phyloP scores from a whole-genome alignment of 169 alveolate genomes.

The Cryptosporidium sp. region DNA sequence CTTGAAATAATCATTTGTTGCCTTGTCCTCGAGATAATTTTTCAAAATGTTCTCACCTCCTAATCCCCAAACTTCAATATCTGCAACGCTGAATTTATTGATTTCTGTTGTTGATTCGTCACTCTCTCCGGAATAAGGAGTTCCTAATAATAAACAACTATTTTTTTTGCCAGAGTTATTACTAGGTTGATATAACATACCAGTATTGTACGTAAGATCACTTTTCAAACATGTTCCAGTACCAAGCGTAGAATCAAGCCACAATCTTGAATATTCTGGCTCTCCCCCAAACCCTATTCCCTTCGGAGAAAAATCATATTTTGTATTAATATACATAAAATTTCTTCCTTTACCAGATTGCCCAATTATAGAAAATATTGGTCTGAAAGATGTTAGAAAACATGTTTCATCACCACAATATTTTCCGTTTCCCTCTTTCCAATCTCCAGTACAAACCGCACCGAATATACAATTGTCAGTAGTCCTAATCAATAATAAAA shows the following conservation, averaged over 20 bases:
- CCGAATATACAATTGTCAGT: constrained; percentile 65
- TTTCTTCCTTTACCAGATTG: constrained; percentile 67
- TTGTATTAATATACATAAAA: constrained; percentile 63
- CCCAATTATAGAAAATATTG: constrained; percentile 29
- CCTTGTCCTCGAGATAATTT: constrained; percentile 43
- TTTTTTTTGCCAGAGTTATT: constrained; percentile 22
- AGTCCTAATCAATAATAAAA: constrained; percentile 36
- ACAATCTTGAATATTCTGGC: constrained; percentile 60
- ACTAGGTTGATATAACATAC: constrained; percentile 52
- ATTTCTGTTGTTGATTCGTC: constrained; percentile 61
- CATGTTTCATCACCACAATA: constrained; percentile 70
- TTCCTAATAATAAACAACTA: constrained; percentile 66
- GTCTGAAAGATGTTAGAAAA: constrained; percentile 37
- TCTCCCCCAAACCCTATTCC: constrained; percentile 74
- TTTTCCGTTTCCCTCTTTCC: constrained; percentile 74
- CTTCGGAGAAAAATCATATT: constrained; percentile 70
- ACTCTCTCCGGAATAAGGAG: constrained; percentile 37
- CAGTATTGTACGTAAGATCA: constrained; percentile 53
- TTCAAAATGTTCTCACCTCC: constrained; percentile 41
- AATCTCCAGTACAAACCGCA: constrained; percentile 57
- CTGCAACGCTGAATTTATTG: constrained; percentile 56
- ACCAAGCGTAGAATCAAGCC: constrained; percentile 56
- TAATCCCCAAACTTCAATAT: constrained; percentile 72
- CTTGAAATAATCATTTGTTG: constrained; percentile 54
- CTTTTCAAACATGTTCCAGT: constrained; percentile 61